phyloP scores from a whole-genome alignment of 2,329 filamentous ascomycete genomes.

The Xylariomycetidae sp. region DNA sequence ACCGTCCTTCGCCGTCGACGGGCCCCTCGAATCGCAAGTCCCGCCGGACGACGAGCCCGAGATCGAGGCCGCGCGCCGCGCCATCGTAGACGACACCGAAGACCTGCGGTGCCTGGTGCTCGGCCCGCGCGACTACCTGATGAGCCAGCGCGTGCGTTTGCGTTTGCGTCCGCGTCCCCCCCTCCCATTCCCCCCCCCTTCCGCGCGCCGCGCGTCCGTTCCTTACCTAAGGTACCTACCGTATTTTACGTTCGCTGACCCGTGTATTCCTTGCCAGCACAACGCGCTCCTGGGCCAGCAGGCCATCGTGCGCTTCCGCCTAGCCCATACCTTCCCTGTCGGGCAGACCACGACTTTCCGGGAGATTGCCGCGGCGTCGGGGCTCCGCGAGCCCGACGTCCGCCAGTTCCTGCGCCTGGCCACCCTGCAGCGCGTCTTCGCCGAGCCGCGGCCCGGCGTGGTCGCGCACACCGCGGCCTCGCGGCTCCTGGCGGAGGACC shows the following conservation, averaged over 20 bases:
- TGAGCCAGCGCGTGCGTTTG: conserved; percentile 7
- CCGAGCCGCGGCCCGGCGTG: conserved; percentile 9
- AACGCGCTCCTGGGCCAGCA: conserved; percentile 20
- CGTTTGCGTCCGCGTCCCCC: neutral
- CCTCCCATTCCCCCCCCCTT: no score
- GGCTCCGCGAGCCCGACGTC: conserved; percentile 11
- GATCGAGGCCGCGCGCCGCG: conserved; percentile 7
- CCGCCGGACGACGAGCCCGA: conserved; percentile 9
- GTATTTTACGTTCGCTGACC: neutral
- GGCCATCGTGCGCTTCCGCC: conserved; percentile 15
- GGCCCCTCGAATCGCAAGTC: conserved; percentile 3
- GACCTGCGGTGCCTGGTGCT: conserved; percentile 13
- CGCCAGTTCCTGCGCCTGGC: conserved; percentile 14
- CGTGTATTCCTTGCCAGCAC: conserved; percentile 7
- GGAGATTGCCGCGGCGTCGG: conserved; percentile 13
- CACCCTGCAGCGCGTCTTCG: conserved; percentile 11
- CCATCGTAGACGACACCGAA: conserved; percentile 12
- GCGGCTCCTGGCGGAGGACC: conserved; percentile 14
- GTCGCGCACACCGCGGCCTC: conserved; percentile 15
- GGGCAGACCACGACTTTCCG: conserved; percentile 14
- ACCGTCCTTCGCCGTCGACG: conserved; percentile 12
- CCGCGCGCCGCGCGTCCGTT: no score
- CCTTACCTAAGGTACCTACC: no score
- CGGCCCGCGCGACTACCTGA: conserved; percentile 13
- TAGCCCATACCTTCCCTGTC: conserved; percentile 18